These are phyloP conservation scores for Candida coquimbonensis DNA, from an alignment of 805 yeast species.

Conservation along the genomic window DNA sequence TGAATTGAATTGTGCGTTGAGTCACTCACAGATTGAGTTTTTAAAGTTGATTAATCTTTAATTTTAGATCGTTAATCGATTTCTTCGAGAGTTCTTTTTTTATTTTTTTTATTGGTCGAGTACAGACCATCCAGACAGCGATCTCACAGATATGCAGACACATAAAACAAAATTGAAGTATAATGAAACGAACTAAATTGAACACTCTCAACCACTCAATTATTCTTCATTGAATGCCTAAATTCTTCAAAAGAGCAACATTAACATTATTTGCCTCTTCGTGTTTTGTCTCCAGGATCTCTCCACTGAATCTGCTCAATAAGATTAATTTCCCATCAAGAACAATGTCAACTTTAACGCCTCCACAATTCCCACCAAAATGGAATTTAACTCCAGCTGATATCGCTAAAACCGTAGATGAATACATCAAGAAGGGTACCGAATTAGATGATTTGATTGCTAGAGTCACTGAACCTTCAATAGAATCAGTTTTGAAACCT, in stretches of 20 bases:
- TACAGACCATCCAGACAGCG: constrained; percentile 2
- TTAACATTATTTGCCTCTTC: not conserved
- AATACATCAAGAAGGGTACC: constrained; percentile 36
- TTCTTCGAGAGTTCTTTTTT: not conserved
- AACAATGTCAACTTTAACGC: constrained; percentile 12
- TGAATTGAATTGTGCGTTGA: not conserved
- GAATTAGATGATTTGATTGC: constrained; percentile 50
- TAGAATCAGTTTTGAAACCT: constrained; percentile 51
- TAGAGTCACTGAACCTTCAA: constrained; percentile 34
- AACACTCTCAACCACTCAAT: not conserved
- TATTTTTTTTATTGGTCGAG: constrained; percentile 3
- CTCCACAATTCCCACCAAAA: constrained; percentile 29
- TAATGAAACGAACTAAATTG: too few species aligned
- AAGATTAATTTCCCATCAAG: not conserved
- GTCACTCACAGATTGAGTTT: not conserved
- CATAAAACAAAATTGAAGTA: not conserved
- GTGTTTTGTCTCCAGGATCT: not conserved
- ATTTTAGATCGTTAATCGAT: not conserved
- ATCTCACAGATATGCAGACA: not conserved
- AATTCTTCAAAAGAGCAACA: constrained; percentile 1
- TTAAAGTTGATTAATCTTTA: not conserved
- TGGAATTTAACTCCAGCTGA: constrained; percentile 58
- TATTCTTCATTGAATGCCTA: constrained; percentile 1
- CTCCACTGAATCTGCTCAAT: not conserved
- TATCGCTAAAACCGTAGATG: constrained; percentile 36